These are phyloP conservation scores for Prunus campanulata DNA, from an alignment of 306 rosid species.

Conservation along the genomic window DNA sequence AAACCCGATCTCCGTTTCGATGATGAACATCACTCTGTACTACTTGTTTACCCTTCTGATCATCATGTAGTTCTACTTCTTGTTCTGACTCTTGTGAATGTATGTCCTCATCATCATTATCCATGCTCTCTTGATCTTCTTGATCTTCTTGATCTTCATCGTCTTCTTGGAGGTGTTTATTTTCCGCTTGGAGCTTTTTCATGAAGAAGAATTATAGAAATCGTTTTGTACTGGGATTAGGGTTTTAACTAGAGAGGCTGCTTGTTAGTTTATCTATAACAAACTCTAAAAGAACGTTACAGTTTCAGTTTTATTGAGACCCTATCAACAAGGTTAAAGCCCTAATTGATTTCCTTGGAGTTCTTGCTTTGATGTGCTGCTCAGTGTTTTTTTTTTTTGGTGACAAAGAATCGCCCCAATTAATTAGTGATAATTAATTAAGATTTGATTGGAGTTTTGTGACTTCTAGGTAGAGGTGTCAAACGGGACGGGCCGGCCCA, in stretches of 20 bases:
- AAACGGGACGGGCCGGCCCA: too few species aligned
- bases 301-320: background rate
- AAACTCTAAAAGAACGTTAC: background rate
- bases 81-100: background rate
- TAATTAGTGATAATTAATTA: background rate
- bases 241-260: background rate
- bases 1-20: slow-evolving; percentile 3
- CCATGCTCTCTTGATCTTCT: background rate
- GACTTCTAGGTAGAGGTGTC: background rate
- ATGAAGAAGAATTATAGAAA: background rate
- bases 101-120: background rate
- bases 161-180: background rate
- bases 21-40: background rate
- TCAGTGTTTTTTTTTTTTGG: background rate
- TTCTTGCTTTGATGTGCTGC: background rate
- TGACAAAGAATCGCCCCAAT: background rate
- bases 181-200: background rate
- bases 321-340: background rate
- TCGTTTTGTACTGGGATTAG: background rate
- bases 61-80: background rate
- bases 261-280: background rate
- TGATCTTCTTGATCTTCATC: background rate
- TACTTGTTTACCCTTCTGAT: background rate
- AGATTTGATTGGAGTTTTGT: background rate
- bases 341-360: background rate